Conservation (phyloP, 2,329 filamentous ascomycete species). For the Aspergillus hiratsukae region DNA sequence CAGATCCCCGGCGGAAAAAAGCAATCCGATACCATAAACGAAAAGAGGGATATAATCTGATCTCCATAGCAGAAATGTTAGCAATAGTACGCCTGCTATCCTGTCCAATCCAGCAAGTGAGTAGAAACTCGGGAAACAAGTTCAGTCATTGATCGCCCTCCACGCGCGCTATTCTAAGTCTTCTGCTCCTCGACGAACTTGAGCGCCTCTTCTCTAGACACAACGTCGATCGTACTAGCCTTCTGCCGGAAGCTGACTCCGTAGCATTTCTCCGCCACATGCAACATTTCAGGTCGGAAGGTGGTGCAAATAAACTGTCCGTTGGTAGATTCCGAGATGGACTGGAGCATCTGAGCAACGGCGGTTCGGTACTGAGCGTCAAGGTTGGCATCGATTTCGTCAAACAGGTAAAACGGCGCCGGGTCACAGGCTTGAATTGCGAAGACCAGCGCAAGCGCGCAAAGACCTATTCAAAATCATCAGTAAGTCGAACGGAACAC, state of each 20-base stretch:
- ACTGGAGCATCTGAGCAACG: constrained; percentile 81
- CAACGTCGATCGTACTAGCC: constrained; percentile 89
- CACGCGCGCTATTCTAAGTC: constrained; percentile 19
- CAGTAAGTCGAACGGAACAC: constrained; percentile 4
- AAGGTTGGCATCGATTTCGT: constrained; percentile 97
- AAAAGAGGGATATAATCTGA: neutral
- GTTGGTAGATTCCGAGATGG: constrained; percentile 57
- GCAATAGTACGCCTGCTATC: constrained; percentile 13
- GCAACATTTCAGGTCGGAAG: constrained; percentile 93
- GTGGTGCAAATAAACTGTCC: constrained; percentile 98
- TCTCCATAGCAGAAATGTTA: constrained; percentile 2
- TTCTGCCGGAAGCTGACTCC: constrained; percentile 89
- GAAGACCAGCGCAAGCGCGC: constrained; percentile 95
- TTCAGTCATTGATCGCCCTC: neutral
- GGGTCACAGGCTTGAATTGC: constrained; percentile 98
- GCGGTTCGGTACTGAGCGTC: constrained; percentile 97
- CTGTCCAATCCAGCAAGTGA: constrained; percentile 9
- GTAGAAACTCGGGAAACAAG: neutral
- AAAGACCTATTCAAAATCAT: constrained; percentile 60
- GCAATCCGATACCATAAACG: neutral
- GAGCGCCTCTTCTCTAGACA: constrained; percentile 79
- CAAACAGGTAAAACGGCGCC: constrained; percentile 97
- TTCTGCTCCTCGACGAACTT: constrained; percentile 90
- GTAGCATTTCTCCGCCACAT: constrained; percentile 95
- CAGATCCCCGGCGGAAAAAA: constrained; percentile 5